Percentiles rank a stretch among this genome's conserved stretches.
Conservation (phyloP, 208 protist species). For the Trypanosoma theileri region DNA sequence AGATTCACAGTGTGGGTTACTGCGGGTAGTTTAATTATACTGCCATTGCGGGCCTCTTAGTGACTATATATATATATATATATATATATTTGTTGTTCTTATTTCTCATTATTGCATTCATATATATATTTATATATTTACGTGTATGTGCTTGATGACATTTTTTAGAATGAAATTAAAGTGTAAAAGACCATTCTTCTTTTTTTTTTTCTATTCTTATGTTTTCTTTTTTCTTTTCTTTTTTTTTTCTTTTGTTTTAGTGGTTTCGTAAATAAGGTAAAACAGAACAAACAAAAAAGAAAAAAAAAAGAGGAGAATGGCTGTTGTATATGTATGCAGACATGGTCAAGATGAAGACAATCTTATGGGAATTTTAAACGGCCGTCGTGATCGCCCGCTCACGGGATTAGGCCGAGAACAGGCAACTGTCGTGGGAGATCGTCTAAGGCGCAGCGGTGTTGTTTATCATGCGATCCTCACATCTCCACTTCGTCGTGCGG, state of each 20-base stretch:
- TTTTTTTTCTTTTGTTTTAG: not conserved
- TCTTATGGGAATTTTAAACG: slow-evolving; percentile 74
- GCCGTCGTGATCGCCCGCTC: slow-evolving; percentile 79
- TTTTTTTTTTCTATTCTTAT: slow-evolving; percentile 1
- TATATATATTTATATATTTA: slow-evolving; percentile 1
- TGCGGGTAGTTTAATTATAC: too few relatives aligned
- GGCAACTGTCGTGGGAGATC: slow-evolving; percentile 54
- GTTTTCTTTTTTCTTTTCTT: slow-evolving; percentile 12
- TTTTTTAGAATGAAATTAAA: too few relatives aligned
- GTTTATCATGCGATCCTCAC: slow-evolving; percentile 65
- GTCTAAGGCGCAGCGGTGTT: slow-evolving; percentile 42
- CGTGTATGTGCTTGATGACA: slow-evolving; percentile 9
- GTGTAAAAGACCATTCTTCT: not conserved
- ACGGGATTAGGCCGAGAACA: slow-evolving; percentile 68
- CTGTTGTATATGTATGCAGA: slow-evolving; percentile 70
- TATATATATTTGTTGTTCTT: too few relatives aligned
- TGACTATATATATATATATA: not conserved
- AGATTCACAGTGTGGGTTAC: slow-evolving; percentile 9
- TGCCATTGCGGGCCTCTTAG: not conserved
- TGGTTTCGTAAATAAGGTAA: not conserved
- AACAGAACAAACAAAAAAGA: not conserved
- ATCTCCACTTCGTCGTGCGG: slow-evolving; percentile 75
- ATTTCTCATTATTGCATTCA: too few relatives aligned
- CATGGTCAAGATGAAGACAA: slow-evolving; percentile 93
- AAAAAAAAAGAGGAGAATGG: slow-evolving; percentile 33